phyloP scores from a whole-genome alignment of 805 yeast genomes.

The Wickerhamiella kurtzmanii region DNA sequence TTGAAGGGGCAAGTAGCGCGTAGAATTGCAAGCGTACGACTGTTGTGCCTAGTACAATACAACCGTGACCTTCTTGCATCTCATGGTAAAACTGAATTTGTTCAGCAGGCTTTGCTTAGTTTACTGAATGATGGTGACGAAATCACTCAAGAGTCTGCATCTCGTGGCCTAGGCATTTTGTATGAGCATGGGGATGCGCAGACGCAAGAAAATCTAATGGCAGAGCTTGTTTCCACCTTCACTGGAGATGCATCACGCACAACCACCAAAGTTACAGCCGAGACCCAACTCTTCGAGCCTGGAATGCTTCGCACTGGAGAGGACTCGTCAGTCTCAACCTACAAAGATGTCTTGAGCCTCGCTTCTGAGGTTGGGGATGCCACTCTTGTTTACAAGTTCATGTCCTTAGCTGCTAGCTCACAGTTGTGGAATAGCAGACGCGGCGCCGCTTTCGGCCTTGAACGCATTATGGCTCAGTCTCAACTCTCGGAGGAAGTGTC shows the following conservation, averaged over 20 bases:
- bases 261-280: conserved; percentile 60
- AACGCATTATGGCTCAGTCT: conserved; percentile 68
- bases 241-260: conserved; percentile 49
- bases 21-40: conserved; percentile 73
- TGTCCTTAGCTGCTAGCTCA: conserved; percentile 80
- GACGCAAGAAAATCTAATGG: neutral
- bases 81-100: conserved; percentile 32
- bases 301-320: conserved; percentile 70
- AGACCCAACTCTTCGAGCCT: conserved; percentile 74
- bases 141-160: conserved; percentile 80
- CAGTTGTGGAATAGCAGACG: conserved; percentile 85
- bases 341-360: conserved; percentile 71
- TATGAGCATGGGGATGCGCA: conserved; percentile 56
- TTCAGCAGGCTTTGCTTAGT: conserved; percentile 64
- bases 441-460: conserved; percentile 89
- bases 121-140: conserved; percentile 75
- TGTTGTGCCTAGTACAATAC: conserved; percentile 65
- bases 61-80: conserved; percentile 40
- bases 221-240: conserved; percentile 50
- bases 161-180: conserved; percentile 70
- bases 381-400: conserved; percentile 79
- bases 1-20: conserved; percentile 23
- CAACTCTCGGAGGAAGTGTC: conserved; percentile 48
- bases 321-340: conserved; percentile 70
- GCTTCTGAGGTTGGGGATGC: conserved; percentile 97